Evolutionary conservation across 2,329 filamentous ascomycete genomes (phyloP).

Genomic region (Diplodia intermedia): DNA sequence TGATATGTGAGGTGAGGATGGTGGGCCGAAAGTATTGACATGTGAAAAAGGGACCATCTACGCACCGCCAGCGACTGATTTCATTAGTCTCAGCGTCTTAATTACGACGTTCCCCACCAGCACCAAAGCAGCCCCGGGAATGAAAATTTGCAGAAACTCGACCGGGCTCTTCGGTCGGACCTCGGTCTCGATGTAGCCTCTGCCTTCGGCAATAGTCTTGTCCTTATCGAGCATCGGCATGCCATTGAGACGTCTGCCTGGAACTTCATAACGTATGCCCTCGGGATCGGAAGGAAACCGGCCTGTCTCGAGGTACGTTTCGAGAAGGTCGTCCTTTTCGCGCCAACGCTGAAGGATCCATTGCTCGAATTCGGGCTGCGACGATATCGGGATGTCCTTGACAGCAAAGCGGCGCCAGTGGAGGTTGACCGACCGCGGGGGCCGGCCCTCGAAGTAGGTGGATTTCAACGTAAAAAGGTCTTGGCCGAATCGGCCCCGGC

Average conservation of each 20-base stretch:
- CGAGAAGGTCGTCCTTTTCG: slow-evolving; percentile 88
- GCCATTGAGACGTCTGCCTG: slow-evolving; percentile 13
- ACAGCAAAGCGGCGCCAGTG: slow-evolving; percentile 90
- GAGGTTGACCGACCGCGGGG: slow-evolving; percentile 94
- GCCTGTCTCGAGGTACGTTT: slow-evolving; percentile 74
- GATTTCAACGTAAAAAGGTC: slow-evolving; percentile 84
- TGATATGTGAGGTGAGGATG: slow-evolving; percentile 10
- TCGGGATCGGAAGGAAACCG: slow-evolving; percentile 75
- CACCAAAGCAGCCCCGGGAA: slow-evolving; percentile 32
- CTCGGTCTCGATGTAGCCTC: slow-evolving; percentile 56
- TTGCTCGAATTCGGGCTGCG: slow-evolving; percentile 73
- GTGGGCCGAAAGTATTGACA: slow-evolving; percentile 6
- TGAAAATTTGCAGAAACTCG: slow-evolving; percentile 55
- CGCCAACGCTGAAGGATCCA: slow-evolving; percentile 88
- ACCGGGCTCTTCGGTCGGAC: slow-evolving; percentile 49
- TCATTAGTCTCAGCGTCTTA: slow-evolving; percentile 17
- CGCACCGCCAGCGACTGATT: slow-evolving; percentile 5
- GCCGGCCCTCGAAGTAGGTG: slow-evolving; percentile 86
- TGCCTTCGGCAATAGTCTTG: slow-evolving; percentile 8
- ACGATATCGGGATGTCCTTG: slow-evolving; percentile 78
- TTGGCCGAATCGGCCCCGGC: slow-evolving; percentile 73
- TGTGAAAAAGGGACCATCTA: slow-evolving; percentile 23
- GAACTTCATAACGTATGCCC: slow-evolving; percentile 13
- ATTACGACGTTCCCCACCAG: slow-evolving; percentile 26
- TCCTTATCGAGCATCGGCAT: slow-evolving; percentile 19